phyloP scores from a whole-genome alignment of 257 asterid genomes.

The Rhazya stricta region DNA sequence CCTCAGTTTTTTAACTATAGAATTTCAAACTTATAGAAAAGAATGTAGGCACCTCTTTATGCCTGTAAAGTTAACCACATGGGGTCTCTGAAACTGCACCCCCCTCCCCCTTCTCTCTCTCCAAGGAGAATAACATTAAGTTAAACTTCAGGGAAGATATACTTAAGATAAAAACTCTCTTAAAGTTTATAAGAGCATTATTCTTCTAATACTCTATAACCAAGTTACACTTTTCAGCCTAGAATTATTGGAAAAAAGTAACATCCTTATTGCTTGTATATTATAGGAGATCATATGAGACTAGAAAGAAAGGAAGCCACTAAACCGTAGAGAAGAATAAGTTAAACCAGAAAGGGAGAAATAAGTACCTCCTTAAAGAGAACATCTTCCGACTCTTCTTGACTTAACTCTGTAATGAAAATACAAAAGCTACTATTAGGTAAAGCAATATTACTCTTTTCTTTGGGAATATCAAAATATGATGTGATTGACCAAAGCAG shows the following conservation, averaged over 20 bases:
- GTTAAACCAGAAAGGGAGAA: constrained; percentile 11
- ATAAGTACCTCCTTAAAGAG: constrained; percentile 76
- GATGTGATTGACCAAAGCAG: neutral
- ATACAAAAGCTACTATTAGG: constrained; percentile 13
- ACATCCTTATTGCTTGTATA: neutral
- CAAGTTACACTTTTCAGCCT: neutral
- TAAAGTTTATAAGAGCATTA: no score
- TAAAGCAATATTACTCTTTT: neutral
- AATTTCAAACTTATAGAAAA: neutral
- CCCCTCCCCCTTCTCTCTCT: neutral
- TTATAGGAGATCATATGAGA: neutral
- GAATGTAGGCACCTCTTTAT: neutral
- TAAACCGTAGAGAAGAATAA: neutral
- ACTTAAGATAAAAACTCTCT: no score
- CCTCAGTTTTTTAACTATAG: neutral
- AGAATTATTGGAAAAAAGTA: neutral
- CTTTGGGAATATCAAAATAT: neutral
- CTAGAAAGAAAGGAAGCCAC: constrained; percentile 1
- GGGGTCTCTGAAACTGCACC: neutral
- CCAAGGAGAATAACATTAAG: neutral
- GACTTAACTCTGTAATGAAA: constrained; percentile 71
- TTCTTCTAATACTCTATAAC: neutral
- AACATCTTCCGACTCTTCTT: constrained; percentile 88
- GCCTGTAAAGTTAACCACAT: neutral
- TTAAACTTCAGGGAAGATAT: no score